Evolutionary conservation across 2,329 filamentous ascomycete genomes (phyloP), one percentile per base, ranked within the genome.

Genomic region (Penicillium sp.): DNA sequence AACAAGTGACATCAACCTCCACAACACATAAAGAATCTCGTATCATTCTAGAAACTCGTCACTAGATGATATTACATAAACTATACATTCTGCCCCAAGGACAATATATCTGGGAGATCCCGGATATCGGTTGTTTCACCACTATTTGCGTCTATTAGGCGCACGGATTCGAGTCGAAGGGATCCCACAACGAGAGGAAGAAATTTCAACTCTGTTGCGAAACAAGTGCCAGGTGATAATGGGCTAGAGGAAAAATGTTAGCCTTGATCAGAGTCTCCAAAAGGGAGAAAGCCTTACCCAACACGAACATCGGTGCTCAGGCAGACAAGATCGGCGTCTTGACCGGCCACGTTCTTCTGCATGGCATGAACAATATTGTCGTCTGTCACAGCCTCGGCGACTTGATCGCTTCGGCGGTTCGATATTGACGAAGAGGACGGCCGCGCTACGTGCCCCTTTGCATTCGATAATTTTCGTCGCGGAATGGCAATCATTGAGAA

Each of bases 251-350:
- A 55, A 11, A 35, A 41, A 13, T 58, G 48, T 35, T 54, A 53
- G 30, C 61, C 23, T 46, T 54, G 46, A 65, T 44, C 58, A 57
- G 13, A n/a, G 51, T 26, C 29, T n/a, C 30, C 51, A 47, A 35
- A 15, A 29, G 31, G 7, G 45, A 11, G 17, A 17, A 35, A 19
- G 35, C 77, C 83, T 74, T 71, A 86, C 84, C 85, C 86, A 56
- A 88, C 79, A 30, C 84, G 79, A 23, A 88, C 76, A 68, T 88
- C 86, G 0, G 85, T 83, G 50, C 83, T 87, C 61, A 88, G 71
- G 65, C 83, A 84, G 44, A 88, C 76, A 44, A 88, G 70, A 48
- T 86, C 82, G 4, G 81, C 81, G 58, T 82, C 78, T 56, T 85
- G 82, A 4, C 78, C 78, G 15, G 76, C 75, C 15, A 79, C 77